Percentiles rank a stretch among this genome's conserved stretches.
These are phyloP conservation scores for Puccinellia tenuiflora DNA, from an alignment of 176 grass and related monocot species.

Conservation along the genomic window DNA sequence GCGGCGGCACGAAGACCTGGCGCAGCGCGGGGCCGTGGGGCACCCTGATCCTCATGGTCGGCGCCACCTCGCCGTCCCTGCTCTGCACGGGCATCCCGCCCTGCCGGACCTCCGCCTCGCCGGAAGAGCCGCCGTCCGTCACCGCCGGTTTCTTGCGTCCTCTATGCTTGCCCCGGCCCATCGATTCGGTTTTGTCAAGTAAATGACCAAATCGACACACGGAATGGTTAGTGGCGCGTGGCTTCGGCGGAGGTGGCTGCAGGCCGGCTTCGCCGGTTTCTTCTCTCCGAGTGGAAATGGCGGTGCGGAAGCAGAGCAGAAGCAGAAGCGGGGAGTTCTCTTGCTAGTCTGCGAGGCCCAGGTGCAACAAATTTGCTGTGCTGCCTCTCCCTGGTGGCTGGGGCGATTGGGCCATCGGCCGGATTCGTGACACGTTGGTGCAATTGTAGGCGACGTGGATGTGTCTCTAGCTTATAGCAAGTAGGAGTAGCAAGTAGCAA, in stretches of 20 bases:
- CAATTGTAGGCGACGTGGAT: background rate
- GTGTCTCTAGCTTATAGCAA: background rate
- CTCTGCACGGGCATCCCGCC: slow-evolving; percentile 78
- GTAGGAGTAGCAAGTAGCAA: too few species aligned
- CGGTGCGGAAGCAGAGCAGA: background rate
- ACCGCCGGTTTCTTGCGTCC: background rate
- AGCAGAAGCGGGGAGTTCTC: background rate
- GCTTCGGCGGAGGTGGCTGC: slow-evolving; percentile 2
- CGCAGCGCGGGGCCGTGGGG: slow-evolving; percentile 52
- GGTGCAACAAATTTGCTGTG: background rate
- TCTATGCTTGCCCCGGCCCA: background rate
- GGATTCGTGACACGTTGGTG: slow-evolving; percentile 8
- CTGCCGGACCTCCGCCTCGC: slow-evolving; percentile 62
- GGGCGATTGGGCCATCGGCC: background rate
- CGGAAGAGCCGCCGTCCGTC: slow-evolving; percentile 24
- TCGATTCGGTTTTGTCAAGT: background rate
- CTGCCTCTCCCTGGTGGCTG: background rate
- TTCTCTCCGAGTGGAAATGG: slow-evolving; percentile 2
- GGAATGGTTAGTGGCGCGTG: slow-evolving; percentile 20
- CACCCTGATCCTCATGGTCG: slow-evolving; percentile 67
- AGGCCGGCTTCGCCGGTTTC: slow-evolving; percentile 13
- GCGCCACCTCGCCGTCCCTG: slow-evolving; percentile 45
- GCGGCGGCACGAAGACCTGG: slow-evolving; percentile 54
- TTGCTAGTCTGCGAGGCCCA: background rate
- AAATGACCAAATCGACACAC: slow-evolving; percentile 16